phyloP scores from a whole-genome alignment of 139 green algal species.

The Coelastrella sp. region DNA sequence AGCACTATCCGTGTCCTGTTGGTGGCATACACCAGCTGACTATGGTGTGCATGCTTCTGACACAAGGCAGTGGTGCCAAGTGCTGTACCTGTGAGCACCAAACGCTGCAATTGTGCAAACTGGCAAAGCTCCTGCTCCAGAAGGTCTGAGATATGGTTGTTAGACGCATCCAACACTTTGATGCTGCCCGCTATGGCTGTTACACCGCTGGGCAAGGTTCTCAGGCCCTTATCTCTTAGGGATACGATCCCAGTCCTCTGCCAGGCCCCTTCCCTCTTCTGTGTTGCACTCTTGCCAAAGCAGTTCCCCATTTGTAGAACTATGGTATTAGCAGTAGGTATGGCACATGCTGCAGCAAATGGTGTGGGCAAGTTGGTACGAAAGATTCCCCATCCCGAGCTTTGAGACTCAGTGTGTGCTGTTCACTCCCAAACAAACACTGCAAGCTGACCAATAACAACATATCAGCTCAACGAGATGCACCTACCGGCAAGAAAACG shows the following conservation, averaged over 20 bases:
- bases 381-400: too few species aligned
- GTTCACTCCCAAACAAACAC: too few species aligned
- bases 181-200: neutral
- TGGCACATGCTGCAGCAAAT: too few species aligned
- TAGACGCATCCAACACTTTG: conserved; percentile 3
- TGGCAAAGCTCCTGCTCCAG: neutral
- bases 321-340: too few species aligned
- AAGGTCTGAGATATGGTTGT: conserved; percentile 8
- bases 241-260: conserved; percentile 29
- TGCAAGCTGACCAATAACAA: too few species aligned
- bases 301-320: neutral
- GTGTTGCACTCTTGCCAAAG: conserved; percentile 5
- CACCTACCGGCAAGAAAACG: too few species aligned
- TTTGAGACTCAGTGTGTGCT: too few species aligned
- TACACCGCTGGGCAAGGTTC: neutral
- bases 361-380: too few species aligned
- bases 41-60: neutral
- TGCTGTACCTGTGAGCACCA: conserved; percentile 32
- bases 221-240: conserved; percentile 10
- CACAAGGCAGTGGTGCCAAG: too few species aligned
- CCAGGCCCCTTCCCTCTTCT: conserved; percentile 19
- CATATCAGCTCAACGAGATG: too few species aligned
- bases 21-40: neutral
- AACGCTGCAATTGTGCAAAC: conserved; percentile 26
- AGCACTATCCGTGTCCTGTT: conserved; percentile 18